phyloP scores from a whole-genome alignment of 192 early-diverging fungal genomes.

The Backusella mclennaniae region DNA sequence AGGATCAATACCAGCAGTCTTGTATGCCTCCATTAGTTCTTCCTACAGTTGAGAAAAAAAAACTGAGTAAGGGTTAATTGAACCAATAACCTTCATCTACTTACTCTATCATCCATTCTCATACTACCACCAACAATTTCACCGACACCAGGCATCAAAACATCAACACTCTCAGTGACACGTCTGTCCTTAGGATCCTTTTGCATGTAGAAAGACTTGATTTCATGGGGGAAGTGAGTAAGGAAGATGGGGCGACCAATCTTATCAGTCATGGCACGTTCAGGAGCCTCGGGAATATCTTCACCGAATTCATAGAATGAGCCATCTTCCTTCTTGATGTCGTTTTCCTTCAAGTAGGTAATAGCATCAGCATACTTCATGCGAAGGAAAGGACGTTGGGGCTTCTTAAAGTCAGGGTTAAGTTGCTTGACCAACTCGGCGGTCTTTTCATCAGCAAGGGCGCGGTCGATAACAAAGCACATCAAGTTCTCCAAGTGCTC shows the following conservation, averaged over 20 bases:
- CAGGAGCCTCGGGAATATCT: conserved; percentile 98
- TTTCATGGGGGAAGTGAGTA: conserved; percentile 94
- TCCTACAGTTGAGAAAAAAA: conserved; percentile 7
- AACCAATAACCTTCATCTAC: neutral
- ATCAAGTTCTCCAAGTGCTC: conserved; percentile 84
- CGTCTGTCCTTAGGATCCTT: conserved; percentile 74
- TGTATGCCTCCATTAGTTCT: conserved; percentile 37
- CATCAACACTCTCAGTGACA: conserved; percentile 95
- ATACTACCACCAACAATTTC: conserved; percentile 99
- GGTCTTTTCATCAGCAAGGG: conserved; percentile 74
- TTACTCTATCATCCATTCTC: conserved; percentile 86
- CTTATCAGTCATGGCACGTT: conserved; percentile 98
- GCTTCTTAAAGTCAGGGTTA: conserved; percentile 86
- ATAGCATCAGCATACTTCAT: conserved; percentile 98
- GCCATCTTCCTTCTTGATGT: conserved; percentile 89
- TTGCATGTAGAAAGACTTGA: conserved; percentile 99
- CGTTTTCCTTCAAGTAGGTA: conserved; percentile 86
- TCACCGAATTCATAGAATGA: conserved; percentile 94
- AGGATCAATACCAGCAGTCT: conserved; percentile 72
- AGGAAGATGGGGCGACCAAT: conserved; percentile 94
- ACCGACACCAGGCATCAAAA: conserved; percentile 97
- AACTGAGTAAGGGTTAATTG: neutral
- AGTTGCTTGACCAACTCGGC: conserved; percentile 80
- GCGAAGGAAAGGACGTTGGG: conserved; percentile 84
- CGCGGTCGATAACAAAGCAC: conserved; percentile 74